These are phyloP conservation scores for Naumovozyma dairenensis DNA, from an alignment of 805 yeast genomes.

Conservation along the genomic window DNA sequence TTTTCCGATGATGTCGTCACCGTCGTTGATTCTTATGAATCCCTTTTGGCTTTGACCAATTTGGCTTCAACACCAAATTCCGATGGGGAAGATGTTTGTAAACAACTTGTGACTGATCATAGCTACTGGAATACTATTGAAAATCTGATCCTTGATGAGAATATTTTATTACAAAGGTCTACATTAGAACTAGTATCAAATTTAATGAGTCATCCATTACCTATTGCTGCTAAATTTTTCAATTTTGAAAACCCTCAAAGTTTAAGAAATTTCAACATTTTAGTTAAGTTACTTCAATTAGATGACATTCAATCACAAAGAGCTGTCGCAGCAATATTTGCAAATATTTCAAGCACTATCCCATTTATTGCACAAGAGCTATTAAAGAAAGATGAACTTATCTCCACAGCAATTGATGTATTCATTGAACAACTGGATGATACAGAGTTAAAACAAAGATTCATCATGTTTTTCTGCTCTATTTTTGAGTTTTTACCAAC, in stretches of 20 bases:
- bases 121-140: slow-evolving; percentile 41
- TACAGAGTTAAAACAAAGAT: slow-evolving; percentile 25
- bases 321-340: slow-evolving; percentile 32
- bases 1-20: slow-evolving; percentile 9
- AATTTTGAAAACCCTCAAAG: slow-evolving; percentile 35
- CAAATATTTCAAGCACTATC: slow-evolving; percentile 27
- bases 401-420: slow-evolving; percentile 18
- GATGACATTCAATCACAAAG: slow-evolving; percentile 35
- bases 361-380: slow-evolving; percentile 30
- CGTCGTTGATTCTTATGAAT: slow-evolving; percentile 37
- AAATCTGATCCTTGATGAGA: slow-evolving; percentile 35
- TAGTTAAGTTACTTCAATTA: slow-evolving; percentile 34
- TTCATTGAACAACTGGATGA: slow-evolving; percentile 25
- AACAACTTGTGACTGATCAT: slow-evolving; percentile 24
- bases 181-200: slow-evolving; percentile 57
- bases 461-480: slow-evolving; percentile 26
- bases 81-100: slow-evolving; percentile 31
- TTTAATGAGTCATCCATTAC: slow-evolving; percentile 34
- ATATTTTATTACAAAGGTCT: slow-evolving; percentile 44
- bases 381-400: slow-evolving; percentile 17
- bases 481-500: slow-evolving; percentile 18
- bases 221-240: slow-evolving; percentile 45
- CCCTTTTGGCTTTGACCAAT: slow-evolving; percentile 60
- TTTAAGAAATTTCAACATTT: slow-evolving; percentile 32
- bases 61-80: slow-evolving; percentile 40